Conservation (phyloP, 2,329 filamentous ascomycete species). For the Xylariomycetidae sp. region DNA sequence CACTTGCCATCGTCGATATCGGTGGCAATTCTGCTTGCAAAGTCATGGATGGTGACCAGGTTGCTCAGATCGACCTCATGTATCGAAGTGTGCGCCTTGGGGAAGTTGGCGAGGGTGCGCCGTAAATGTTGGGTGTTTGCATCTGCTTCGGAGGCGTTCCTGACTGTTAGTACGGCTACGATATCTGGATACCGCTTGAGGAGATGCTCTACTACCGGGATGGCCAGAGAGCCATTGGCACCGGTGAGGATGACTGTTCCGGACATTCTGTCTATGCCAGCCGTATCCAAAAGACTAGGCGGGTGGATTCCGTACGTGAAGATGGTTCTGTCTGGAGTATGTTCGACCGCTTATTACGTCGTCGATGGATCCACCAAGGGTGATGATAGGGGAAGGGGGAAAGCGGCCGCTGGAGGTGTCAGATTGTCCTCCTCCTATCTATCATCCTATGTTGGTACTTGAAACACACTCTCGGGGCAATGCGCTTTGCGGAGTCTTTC, state of each 20-base stretch:
- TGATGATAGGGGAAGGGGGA: too few relatives aligned
- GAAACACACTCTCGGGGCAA: too few relatives aligned
- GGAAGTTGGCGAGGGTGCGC: slow-evolving; percentile 18
- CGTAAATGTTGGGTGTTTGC: slow-evolving; percentile 25
- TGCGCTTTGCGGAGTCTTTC: too few relatives aligned
- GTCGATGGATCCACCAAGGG: too few relatives aligned
- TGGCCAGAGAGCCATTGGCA: slow-evolving; percentile 8
- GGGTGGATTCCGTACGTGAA: too few relatives aligned
- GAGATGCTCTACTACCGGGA: slow-evolving; percentile 6
- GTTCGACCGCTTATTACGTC: too few relatives aligned
- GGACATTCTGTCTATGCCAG: too few relatives aligned
- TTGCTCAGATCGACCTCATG: slow-evolving; percentile 30
- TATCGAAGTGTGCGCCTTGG: slow-evolving; percentile 33
- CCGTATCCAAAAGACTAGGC: too few relatives aligned
- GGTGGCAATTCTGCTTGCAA: slow-evolving; percentile 22
- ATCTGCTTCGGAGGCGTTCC: slow-evolving; percentile 25
- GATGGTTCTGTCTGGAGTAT: too few relatives aligned
- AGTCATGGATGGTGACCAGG: slow-evolving; percentile 29
- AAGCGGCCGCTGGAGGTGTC: too few relatives aligned
- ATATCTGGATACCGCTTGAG: slow-evolving; percentile 6
- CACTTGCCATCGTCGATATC: slow-evolving; percentile 24
- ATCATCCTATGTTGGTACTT: too few relatives aligned
- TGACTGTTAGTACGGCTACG: slow-evolving; percentile 7
- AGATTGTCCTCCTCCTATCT: too few relatives aligned
- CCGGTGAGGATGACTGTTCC: slow-evolving; percentile 11